Conservation (phyloP, 1,284 basidiomycete genomes). For the Uromyces viciae-fabae region DNA sequence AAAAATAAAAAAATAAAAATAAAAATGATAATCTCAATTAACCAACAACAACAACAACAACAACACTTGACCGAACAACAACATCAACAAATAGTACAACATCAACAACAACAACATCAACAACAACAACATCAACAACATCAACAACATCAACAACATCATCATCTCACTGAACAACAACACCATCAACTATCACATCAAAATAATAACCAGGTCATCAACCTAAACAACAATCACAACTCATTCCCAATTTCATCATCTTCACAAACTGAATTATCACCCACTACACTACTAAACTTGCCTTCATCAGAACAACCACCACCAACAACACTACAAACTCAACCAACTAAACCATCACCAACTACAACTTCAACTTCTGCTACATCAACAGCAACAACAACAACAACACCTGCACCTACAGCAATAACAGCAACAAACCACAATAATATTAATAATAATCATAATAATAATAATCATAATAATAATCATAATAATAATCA, state of each 20-base stretch:
- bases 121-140: conserved; percentile 13
- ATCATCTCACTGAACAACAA: not conserved
- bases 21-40: not conserved
- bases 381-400: not conserved
- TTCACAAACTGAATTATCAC: not conserved
- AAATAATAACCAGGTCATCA: not conserved
- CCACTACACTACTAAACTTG: not conserved
- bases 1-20: too few relatives aligned
- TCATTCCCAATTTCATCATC: not conserved
- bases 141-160: not conserved
- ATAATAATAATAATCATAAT: too few relatives aligned
- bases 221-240: conserved; percentile 7
- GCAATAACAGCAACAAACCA: not conserved
- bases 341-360: not conserved
- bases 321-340: not conserved
- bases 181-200: not conserved
- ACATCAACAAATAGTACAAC: not conserved
- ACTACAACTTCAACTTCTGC: not conserved
- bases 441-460: too few relatives aligned
- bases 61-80: not conserved
- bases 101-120: not conserved
- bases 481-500: too few relatives aligned
- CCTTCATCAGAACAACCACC: not conserved
- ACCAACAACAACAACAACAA: not conserved
- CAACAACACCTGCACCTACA: not conserved